A percentile compares a stretch with the other conserved stretches of the same genome.
Evolutionary conservation across 106 monocot species (phyloP).

Genomic region (Dendrobium chrysotoxum): DNA sequence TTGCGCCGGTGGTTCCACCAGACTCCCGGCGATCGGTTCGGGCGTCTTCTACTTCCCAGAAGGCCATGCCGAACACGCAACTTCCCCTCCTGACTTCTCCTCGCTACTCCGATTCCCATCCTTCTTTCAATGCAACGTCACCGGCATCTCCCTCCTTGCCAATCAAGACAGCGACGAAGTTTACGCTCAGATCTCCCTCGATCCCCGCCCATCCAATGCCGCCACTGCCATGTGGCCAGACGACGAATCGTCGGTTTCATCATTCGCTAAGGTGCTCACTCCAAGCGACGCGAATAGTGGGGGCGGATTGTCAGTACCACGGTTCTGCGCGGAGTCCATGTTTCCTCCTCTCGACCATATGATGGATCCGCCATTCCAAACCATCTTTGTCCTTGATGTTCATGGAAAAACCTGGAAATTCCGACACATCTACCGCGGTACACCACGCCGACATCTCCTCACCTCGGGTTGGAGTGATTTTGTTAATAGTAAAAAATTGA

Average conservation of each 20-base stretch:
- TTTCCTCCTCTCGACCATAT: conserved; percentile 45
- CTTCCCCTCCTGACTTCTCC: conserved; percentile 14
- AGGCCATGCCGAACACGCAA: conserved; percentile 44
- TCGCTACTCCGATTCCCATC: neutral
- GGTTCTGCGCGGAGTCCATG: conserved; percentile 55
- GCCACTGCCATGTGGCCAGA: neutral
- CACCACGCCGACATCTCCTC: conserved; percentile 55
- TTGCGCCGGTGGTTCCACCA: conserved; percentile 17
- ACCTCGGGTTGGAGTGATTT: conserved; percentile 78
- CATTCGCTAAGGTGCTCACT: conserved; percentile 41
- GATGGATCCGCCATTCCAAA: conserved; percentile 40
- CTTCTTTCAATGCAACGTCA: conserved; percentile 18
- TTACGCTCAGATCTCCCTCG: conserved; percentile 20
- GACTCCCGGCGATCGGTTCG: conserved; percentile 29
- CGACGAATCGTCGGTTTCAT: neutral
- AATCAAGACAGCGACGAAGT: conserved; percentile 38
- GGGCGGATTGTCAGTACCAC: conserved; percentile 71
- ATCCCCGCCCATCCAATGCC: conserved; percentile 4
- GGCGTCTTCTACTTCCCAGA: conserved; percentile 50
- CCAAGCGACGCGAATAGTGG: conserved; percentile 80
- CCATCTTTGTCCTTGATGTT: conserved; percentile 28
- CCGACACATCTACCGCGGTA: conserved; percentile 67
- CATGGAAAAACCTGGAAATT: conserved; percentile 53
- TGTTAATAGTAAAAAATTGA: conserved; percentile 55
- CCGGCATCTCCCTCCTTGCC: conserved; percentile 27